phyloP scores from a whole-genome alignment of 495 filamentous ascomycete genomes.

The Annulohypoxylon maeteangense region DNA sequence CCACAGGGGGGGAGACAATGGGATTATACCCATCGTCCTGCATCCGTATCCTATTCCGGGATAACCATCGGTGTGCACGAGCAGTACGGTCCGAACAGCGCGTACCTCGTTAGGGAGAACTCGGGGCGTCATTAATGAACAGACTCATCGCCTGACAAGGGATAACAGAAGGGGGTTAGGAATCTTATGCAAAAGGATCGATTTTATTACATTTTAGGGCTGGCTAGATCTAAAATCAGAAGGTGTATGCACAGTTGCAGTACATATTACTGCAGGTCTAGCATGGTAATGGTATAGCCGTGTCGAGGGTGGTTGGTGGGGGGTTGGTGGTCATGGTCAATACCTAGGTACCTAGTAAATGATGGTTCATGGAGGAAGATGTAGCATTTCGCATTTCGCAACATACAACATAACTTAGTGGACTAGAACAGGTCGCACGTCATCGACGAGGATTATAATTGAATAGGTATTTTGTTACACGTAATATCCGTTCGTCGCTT shows the following conservation, averaged over 20 bases:
- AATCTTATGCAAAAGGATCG: slow-evolving; percentile 19
- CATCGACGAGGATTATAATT: not conserved
- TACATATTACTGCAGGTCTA: not conserved
- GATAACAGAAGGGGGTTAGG: slow-evolving; percentile 21
- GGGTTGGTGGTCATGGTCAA: no score
- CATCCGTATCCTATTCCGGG: slow-evolving; percentile 13
- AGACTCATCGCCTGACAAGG: slow-evolving; percentile 27
- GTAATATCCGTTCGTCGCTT: not conserved
- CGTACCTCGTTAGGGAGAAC: not conserved
- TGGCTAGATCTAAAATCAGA: slow-evolving; percentile 31
- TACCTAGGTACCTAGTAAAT: no score
- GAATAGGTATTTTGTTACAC: not conserved
- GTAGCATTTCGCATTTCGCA: not conserved
- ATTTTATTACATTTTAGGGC: slow-evolving; percentile 14
- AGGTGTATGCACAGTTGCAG: slow-evolving; percentile 11
- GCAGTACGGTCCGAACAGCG: slow-evolving; percentile 5
- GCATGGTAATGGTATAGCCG: not conserved
- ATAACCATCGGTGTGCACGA: slow-evolving; percentile 24
- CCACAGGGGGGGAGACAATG: slow-evolving; percentile 21
- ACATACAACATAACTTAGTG: not conserved
- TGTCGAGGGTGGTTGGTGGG: not conserved
- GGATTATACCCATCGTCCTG: slow-evolving; percentile 17
- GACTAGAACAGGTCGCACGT: not conserved
- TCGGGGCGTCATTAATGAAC: slow-evolving; percentile 1
- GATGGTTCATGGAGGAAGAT: not conserved